Conservation (phyloP, 2,329 filamentous ascomycete species). For the Akanthomyces muscarius region DNA sequence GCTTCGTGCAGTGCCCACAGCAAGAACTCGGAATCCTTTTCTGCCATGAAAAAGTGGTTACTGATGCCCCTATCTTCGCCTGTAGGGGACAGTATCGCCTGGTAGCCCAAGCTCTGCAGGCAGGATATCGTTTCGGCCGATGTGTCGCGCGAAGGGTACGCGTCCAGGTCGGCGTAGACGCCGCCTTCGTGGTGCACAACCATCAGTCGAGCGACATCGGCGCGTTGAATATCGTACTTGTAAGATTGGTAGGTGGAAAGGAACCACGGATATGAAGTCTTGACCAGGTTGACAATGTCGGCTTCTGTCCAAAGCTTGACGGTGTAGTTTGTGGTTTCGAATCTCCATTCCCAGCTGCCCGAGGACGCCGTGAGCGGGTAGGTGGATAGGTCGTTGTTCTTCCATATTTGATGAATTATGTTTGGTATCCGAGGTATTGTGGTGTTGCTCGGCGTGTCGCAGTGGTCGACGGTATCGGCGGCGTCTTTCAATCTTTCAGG, state of each 20-base stretch:
- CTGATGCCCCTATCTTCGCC: constrained; percentile 19
- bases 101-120: constrained; percentile 19
- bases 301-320: constrained; percentile 26
- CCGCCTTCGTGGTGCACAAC: constrained; percentile 24
- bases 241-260: constrained; percentile 23
- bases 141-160: constrained; percentile 16
- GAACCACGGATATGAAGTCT: constrained; percentile 22
- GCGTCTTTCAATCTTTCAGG: neutral
- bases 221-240: constrained; percentile 23
- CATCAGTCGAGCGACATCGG: constrained; percentile 24
- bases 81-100: constrained; percentile 22
- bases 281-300: constrained; percentile 21
- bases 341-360: constrained; percentile 19
- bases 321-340: constrained; percentile 22
- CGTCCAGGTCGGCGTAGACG: constrained; percentile 25
- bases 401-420: constrained; percentile 25
- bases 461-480: constrained; percentile 9
- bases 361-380: constrained; percentile 20
- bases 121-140: constrained; percentile 18
- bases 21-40: constrained; percentile 20
- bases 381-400: constrained; percentile 19
- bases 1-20: constrained; percentile 23
- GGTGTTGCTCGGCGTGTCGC: neutral
- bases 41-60: constrained; percentile 27
- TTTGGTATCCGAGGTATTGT: constrained; percentile 19